Base-by-base conservation (phyloP, 768 basidiomycete genomes). In the Boletus rufocinnamomeus region DNA sequence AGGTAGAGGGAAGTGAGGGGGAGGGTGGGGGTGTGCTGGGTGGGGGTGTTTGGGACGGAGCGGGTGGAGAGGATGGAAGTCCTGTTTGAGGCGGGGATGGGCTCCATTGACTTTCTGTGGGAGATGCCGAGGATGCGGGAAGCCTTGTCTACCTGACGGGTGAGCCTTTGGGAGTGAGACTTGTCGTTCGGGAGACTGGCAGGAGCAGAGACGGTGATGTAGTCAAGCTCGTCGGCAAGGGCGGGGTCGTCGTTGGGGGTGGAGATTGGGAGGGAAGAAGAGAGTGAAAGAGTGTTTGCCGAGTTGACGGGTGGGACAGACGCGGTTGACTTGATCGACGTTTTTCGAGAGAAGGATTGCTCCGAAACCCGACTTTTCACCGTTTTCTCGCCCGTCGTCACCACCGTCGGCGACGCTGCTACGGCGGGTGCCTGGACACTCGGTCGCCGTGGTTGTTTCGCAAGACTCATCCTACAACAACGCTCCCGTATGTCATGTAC, bases 1-100 rank as follows among this genome's bases (percentile, higher is more conserved):
- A 93, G 88, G 72, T 93, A 93, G 64, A 93, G 84, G 34, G 89
- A 90, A 2, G 91, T 87, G 61, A 93, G 84, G 30, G 91, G 89
- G 50, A 87, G 79, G 28, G 88, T 84, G 14, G 91, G 88, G 11
- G 79, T 76, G 66, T 85, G 81, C n/a, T 89, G 83, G 16, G 84
- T 77, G 43, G 82, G 75, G 1, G 84, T 79, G 51, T 66, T 69
- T 30, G 72, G 72, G 28, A 58, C 73, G 16, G 73, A 75, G 50
- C 86, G 77, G 54, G 86, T 88, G 23, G 91, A 91, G 57, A 91
- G 85, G 63, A 93, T 82, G 41, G 89, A 91, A 52, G 82, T 88
- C 65, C 91, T 84, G 58, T 84, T 79, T 5, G 87, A 86, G 27
- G 85, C 89, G 51, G 90, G 89, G 64, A 92, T 88, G 62, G 91